These are phyloP conservation scores for Chalciporus piperatus DNA, from an alignment of 768 basidiomycete genomes.

Conservation along the genomic window DNA sequence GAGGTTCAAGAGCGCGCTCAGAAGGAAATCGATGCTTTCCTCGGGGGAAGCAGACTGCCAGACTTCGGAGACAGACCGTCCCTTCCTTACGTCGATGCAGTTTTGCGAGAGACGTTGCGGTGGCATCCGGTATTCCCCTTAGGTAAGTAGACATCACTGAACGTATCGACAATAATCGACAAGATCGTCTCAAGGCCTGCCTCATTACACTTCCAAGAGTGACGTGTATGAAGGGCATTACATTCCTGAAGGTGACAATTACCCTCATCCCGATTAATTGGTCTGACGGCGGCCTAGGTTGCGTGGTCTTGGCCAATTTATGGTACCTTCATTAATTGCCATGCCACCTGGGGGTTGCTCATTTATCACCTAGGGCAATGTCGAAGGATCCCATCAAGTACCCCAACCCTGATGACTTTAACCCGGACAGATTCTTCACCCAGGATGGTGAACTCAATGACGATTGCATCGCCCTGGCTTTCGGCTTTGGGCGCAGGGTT, in stretches of 20 bases:
- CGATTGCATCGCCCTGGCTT: constrained; percentile 21
- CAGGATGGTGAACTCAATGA: constrained; percentile 23
- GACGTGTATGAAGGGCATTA: constrained; percentile 26
- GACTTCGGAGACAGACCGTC: constrained; percentile 25
- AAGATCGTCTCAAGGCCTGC: constrained; percentile 20
- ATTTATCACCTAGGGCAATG: constrained; percentile 25
- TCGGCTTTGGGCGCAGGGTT: constrained; percentile 31
- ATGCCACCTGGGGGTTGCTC: background rate
- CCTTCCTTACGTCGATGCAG: constrained; percentile 32
- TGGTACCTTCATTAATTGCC: constrained; percentile 18
- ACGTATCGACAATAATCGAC: background rate
- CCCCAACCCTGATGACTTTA: constrained; percentile 25
- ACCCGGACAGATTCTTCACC: constrained; percentile 28
- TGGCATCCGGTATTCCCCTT: constrained; percentile 34
- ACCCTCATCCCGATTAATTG: background rate
- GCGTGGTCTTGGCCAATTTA: constrained; percentile 28
- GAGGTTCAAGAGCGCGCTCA: constrained; percentile 33
- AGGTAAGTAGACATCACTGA: constrained; percentile 13
- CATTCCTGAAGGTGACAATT: constrained; percentile 25
- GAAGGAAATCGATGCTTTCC: constrained; percentile 31
- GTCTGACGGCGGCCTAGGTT: constrained; percentile 24
- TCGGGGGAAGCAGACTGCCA: constrained; percentile 29
- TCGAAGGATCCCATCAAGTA: constrained; percentile 27
- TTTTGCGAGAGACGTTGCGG: constrained; percentile 35
- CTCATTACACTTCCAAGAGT: constrained; percentile 24